Conservation (phyloP, 495 filamentous ascomycete species). For the Aspergillus campestris region DNA sequence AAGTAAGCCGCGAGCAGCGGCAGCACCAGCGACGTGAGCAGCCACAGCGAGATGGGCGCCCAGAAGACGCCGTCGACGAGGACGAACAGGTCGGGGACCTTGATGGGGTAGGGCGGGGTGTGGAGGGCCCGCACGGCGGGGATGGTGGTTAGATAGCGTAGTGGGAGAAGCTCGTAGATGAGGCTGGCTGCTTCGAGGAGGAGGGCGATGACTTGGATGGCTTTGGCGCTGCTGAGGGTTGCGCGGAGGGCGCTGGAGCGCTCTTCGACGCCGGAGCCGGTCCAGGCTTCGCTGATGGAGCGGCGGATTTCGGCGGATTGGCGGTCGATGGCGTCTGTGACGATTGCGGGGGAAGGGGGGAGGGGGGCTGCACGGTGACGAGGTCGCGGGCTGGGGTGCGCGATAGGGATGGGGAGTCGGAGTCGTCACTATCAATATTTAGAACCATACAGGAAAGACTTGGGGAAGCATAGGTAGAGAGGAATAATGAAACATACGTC, state of each 20-base stretch:
- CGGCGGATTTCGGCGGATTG: conserved; percentile 56
- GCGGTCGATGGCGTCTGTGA: conserved; percentile 74
- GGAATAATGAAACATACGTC: conserved; percentile 28
- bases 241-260: conserved; percentile 44
- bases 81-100: conserved; percentile 72
- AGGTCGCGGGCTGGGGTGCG: conserved; percentile 45
- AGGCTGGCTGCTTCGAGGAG: conserved; percentile 46
- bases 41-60: conserved; percentile 72
- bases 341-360: conserved; percentile 75
- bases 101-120: conserved; percentile 41
- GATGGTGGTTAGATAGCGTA: conserved; percentile 61
- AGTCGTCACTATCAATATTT: conserved; percentile 21
- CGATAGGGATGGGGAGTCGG: conserved; percentile 19
- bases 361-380: conserved; percentile 27
- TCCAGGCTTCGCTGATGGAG: conserved; percentile 35
- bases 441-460: background rate
- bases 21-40: conserved; percentile 57
- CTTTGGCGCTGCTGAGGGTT: conserved; percentile 58
- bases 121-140: conserved; percentile 46
- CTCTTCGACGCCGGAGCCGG: conserved; percentile 35
- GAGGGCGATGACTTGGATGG: conserved; percentile 58
- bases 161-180: conserved; percentile 42
- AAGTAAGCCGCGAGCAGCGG: conserved; percentile 73
- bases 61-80: conserved; percentile 75
- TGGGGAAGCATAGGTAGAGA: background rate